These are phyloP conservation scores for Lactifluus echinatus DNA, from an alignment of 768 basidiomycete genomes.

Conservation along the genomic window DNA sequence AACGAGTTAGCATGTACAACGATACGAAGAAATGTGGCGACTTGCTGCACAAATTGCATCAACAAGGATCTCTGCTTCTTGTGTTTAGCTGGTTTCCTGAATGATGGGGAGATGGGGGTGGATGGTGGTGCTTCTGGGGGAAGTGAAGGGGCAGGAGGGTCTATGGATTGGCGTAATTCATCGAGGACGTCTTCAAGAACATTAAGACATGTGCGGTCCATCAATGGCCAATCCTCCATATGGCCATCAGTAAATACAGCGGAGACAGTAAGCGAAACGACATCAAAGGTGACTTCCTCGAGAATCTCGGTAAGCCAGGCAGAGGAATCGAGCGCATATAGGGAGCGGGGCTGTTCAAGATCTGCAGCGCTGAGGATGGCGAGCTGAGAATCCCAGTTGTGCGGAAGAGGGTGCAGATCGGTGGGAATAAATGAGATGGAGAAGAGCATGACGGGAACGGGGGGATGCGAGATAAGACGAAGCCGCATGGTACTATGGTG, in stretches of 20 bases:
- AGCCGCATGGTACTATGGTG: constrained; percentile 41
- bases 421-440: constrained; percentile 42
- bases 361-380: constrained; percentile 41
- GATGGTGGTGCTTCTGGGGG: constrained; percentile 10
- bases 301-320: constrained; percentile 48
- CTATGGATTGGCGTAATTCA: constrained; percentile 43
- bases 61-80: constrained; percentile 65
- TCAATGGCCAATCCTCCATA: constrained; percentile 40
- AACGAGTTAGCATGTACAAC: neutral
- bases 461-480: constrained; percentile 38
- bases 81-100: constrained; percentile 39
- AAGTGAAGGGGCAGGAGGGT: constrained; percentile 31
- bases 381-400: constrained; percentile 48
- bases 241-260: constrained; percentile 54
- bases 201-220: constrained; percentile 32
- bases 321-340: constrained; percentile 55
- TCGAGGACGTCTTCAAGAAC: constrained; percentile 42
- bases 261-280: constrained; percentile 36
- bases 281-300: constrained; percentile 54
- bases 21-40: constrained; percentile 29
- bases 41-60: constrained; percentile 54
- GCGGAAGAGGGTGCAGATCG: constrained; percentile 36
- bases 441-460: constrained; percentile 50
- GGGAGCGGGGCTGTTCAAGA: constrained; percentile 41
- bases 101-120: constrained; percentile 21